Percentiles rank a stretch among this genome's conserved stretches.
These are phyloP conservation scores for Pseudogymnoascus pannorum DNA, from an alignment of 2,329 filamentous ascomycete species.

Conservation along the genomic window DNA sequence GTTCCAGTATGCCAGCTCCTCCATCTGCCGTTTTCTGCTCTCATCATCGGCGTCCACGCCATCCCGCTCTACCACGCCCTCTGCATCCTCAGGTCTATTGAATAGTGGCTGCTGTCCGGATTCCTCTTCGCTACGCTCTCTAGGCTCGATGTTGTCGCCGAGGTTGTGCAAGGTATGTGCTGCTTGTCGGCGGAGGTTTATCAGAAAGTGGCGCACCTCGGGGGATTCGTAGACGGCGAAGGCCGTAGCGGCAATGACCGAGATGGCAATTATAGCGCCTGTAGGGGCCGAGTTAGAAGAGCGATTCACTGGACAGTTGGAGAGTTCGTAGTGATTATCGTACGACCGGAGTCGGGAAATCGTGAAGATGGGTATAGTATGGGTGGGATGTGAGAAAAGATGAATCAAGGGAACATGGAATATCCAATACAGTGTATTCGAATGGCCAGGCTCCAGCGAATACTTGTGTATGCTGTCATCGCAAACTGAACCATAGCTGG, in stretches of 20 bases:
- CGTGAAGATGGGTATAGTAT: not conserved
- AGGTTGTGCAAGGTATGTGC: slow-evolving; percentile 52
- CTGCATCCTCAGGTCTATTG: slow-evolving; percentile 59
- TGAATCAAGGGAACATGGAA: slow-evolving; percentile 1
- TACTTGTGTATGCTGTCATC: not conserved
- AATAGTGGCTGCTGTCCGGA: slow-evolving; percentile 43
- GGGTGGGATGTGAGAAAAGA: slow-evolving; percentile 8
- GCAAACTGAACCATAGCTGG: not conserved
- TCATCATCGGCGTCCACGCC: slow-evolving; percentile 57
- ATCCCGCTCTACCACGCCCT: slow-evolving; percentile 49
- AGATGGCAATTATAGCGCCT: slow-evolving; percentile 29
- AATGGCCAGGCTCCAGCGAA: not conserved
- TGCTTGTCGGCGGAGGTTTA: slow-evolving; percentile 54
- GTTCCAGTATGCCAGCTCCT: slow-evolving; percentile 62
- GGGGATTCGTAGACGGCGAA: slow-evolving; percentile 53
- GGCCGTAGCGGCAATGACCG: slow-evolving; percentile 27
- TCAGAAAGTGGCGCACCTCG: slow-evolving; percentile 53
- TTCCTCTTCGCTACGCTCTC: slow-evolving; percentile 27
- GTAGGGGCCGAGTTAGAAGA: slow-evolving; percentile 17
- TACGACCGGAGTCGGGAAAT: not conserved
- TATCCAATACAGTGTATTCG: not conserved
- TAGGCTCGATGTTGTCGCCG: slow-evolving; percentile 48
- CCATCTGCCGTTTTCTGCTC: slow-evolving; percentile 51
- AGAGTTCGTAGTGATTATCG: slow-evolving; percentile 19
- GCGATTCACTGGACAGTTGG: slow-evolving; percentile 24